Evolutionary conservation across 805 yeast species (phyloP), one percentile per base, ranked within the genome.

Genomic region (Starmera pachycereana): DNA sequence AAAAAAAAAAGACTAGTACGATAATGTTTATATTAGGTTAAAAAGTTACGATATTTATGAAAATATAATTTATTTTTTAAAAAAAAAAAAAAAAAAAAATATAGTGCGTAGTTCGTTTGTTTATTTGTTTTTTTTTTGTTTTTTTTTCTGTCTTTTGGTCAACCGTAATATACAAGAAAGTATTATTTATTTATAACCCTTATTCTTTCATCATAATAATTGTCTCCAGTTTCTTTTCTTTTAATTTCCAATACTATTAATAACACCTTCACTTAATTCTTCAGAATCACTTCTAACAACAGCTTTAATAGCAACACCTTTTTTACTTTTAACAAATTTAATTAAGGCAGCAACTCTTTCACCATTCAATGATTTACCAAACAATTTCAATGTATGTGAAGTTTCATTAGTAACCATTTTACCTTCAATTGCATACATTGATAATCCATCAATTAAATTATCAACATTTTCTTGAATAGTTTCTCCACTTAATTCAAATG

Each of bases 351-450:
- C 71, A 37, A 68, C 64, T 48, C 61, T 65, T 47, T 52, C 77
- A 56, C 65, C 81, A 62, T 34, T 61, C 44, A 66, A 60, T 16
- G 51, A 77, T 65, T 82, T 83, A 56, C 96, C 97, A 54, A 72
- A 84, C 52, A 88, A 65, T 65, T 87, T 88, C 64, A 92, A 69
- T 11, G 75, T 68, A 58, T 89, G 97, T 16, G 71, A 53, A 8
- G 66, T 60, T 36, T 52, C 70, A 40, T 52, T 66, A 19, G 77
- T 60, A 46, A 75, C 81, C 40, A 64, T 61, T 32, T 76, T 71
- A 18, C 84, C 85, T 46, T 84, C 95, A 53, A 85, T 66, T 29
- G 96, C 78, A 66, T 74, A 63, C 72, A 84, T 71, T 32, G 78
- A 72, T 46, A 87, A 71, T 28, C 63, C 62, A 32, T 57, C 55